A percentile compares a stretch with the other conserved stretches of the same genome.
Conservation (phyloP, 2,329 filamentous ascomycete species). For the Aspergillus pseudoterreus region DNA sequence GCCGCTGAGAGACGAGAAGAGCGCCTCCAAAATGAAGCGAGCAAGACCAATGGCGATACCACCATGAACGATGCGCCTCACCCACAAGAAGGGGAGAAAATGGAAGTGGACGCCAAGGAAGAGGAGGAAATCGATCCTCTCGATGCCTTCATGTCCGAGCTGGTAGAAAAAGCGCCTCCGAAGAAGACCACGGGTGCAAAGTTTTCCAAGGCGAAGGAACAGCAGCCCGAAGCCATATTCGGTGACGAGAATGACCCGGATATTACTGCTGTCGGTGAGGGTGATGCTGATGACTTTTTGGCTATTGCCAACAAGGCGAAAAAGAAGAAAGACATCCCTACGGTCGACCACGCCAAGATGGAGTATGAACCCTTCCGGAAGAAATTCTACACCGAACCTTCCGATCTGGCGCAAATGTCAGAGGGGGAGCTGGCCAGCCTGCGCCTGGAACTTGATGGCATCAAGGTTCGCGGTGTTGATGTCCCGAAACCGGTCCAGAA, state of each 20-base stretch:
- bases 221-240: slow-evolving; percentile 80
- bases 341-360: slow-evolving; percentile 80
- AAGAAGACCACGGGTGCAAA: slow-evolving; percentile 36
- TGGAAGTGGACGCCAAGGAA: slow-evolving; percentile 31
- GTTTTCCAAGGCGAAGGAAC: slow-evolving; percentile 48
- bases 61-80: slow-evolving; percentile 41
- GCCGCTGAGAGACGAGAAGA: slow-evolving; percentile 82
- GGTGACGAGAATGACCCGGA: slow-evolving; percentile 74
- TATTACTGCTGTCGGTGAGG: slow-evolving; percentile 58
- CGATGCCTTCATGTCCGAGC: slow-evolving; percentile 91
- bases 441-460: slow-evolving; percentile 85
- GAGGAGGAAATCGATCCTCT: slow-evolving; percentile 76
- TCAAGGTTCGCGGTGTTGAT: slow-evolving; percentile 85
- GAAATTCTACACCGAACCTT: slow-evolving; percentile 89
- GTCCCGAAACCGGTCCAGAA: slow-evolving; percentile 92
- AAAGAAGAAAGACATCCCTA: slow-evolving; percentile 95
- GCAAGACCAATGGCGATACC: slow-evolving; percentile 44
- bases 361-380: slow-evolving; percentile 84
- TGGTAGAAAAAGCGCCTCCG: slow-evolving; percentile 50
- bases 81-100: slow-evolving; percentile 34
- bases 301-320: slow-evolving; percentile 62
- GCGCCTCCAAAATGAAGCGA: slow-evolving; percentile 48
- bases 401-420: slow-evolving; percentile 76
- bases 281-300: slow-evolving; percentile 61
- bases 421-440: slow-evolving; percentile 79